Conservation (phyloP, 164 flowering plant species). For the Akebia trifoliata region DNA sequence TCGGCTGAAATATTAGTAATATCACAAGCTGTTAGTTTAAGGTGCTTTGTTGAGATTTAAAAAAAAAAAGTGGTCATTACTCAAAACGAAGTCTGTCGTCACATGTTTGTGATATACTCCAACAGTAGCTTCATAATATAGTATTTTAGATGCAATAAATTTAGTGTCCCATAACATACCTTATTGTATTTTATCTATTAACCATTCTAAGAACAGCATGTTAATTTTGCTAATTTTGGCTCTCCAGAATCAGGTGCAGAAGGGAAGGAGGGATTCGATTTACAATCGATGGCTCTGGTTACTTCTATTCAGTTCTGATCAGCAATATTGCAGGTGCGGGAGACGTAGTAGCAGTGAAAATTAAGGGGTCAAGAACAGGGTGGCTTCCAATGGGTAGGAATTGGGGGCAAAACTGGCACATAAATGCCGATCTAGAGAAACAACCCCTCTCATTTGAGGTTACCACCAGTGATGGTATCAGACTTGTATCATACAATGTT, state of each 20-base stretch:
- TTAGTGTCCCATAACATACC: too few relatives aligned
- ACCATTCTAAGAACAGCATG: background rate
- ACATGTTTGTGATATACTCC: too few relatives aligned
- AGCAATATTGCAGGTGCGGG: constrained; percentile 91
- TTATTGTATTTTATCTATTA: background rate
- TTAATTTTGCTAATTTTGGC: constrained; percentile 3
- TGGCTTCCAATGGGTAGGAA: constrained; percentile 96
- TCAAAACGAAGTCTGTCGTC: too few relatives aligned
- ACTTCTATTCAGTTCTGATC: constrained; percentile 71
- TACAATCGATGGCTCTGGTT: constrained; percentile 52
- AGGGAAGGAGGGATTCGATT: constrained; percentile 87
- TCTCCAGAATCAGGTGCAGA: constrained; percentile 73
- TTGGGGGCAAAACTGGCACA: constrained; percentile 96
- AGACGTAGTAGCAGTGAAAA: constrained; percentile 64
- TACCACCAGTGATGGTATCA: constrained; percentile 62
- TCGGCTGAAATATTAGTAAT: too few relatives aligned
- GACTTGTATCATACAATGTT: constrained; percentile 67
- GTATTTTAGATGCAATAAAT: too few relatives aligned
- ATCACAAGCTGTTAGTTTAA: too few relatives aligned
- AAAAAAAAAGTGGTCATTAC: too few relatives aligned
- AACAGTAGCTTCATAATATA: too few relatives aligned
- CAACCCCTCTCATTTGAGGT: constrained; percentile 93
- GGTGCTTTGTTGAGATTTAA: too few relatives aligned
- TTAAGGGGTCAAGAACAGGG: constrained; percentile 87
- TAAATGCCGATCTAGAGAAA: constrained; percentile 68